A percentile compares a stretch with the other conserved stretches of the same genome.
phyloP scores from a whole-genome alignment of 75 land plant genomes.

The Pinus albicaulis region DNA sequence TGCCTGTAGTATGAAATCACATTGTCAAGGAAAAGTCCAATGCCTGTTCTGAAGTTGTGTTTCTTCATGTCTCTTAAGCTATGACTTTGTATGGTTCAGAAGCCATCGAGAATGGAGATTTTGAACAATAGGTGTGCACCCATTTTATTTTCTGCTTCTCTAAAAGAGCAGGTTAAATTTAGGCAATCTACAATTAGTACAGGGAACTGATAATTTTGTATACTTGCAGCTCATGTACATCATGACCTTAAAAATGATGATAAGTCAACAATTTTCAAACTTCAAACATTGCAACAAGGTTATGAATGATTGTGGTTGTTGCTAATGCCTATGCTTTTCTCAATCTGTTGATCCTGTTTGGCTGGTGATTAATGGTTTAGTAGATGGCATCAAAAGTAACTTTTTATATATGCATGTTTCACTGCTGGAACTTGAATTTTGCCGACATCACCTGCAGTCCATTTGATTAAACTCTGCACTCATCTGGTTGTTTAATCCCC shows the following conservation, averaged over 20 bases:
- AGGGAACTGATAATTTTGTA: slow-evolving; percentile 5
- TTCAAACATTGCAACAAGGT: neutral
- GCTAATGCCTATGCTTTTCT: neutral
- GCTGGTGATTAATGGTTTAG: neutral
- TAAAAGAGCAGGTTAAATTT: neutral
- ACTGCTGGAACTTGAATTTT: neutral
- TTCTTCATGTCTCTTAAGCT: neutral
- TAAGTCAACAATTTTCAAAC: neutral
- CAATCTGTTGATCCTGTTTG: neutral
- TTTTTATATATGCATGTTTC: neutral
- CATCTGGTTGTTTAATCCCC: neutral
- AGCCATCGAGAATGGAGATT: neutral
- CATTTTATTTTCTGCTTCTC: neutral
- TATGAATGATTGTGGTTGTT: neutral
- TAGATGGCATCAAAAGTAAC: neutral
- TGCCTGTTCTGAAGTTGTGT: neutral
- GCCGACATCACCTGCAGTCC: neutral
- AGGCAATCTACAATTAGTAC: neutral
- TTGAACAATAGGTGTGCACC: neutral
- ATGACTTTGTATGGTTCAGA: neutral
- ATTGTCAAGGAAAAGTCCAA: neutral
- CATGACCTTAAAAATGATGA: neutral
- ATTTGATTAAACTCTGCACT: neutral
- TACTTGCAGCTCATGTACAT: slow-evolving; percentile 1
- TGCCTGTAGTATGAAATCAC: neutral